These are phyloP conservation scores for Xylaria sp. DNA, from an alignment of 2,329 filamentous ascomycete species.

Conservation along the genomic window DNA sequence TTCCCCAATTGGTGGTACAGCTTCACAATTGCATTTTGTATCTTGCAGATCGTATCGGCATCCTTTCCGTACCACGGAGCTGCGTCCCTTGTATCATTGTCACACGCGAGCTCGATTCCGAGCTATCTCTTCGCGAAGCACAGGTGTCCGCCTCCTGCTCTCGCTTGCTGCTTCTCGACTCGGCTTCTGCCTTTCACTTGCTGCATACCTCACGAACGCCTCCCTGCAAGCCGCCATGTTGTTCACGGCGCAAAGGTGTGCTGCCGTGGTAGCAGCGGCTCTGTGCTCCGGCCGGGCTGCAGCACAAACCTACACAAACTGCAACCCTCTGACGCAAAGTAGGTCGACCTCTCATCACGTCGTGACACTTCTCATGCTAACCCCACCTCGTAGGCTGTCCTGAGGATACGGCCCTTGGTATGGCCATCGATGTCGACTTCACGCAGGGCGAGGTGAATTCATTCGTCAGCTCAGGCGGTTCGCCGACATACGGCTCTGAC, in stretches of 20 bases:
- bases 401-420: slow-evolving; percentile 78
- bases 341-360: slow-evolving; percentile 16
- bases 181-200: slow-evolving; percentile 11
- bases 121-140: slow-evolving; percentile 5
- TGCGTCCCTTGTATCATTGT: slow-evolving; percentile 8
- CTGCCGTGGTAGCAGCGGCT: slow-evolving; percentile 24
- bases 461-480: slow-evolving; percentile 70
- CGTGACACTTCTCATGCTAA: slow-evolving; percentile 17
- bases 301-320: slow-evolving; percentile 37
- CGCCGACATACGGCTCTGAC: slow-evolving; percentile 72
- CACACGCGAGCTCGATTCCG: slow-evolving; percentile 1
- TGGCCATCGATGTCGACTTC: slow-evolving; percentile 84
- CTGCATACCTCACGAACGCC: slow-evolving; percentile 14
- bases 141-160: slow-evolving; percentile 8
- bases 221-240: slow-evolving; percentile 26
- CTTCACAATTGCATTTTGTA: slow-evolving; percentile 13
- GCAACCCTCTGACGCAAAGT: slow-evolving; percentile 36
- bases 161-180: not conserved
- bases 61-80: slow-evolving; percentile 10
- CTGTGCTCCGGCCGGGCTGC: slow-evolving; percentile 25
- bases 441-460: slow-evolving; percentile 75
- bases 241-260: slow-evolving; percentile 22
- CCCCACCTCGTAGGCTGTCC: slow-evolving; percentile 63
- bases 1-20: slow-evolving; percentile 5
- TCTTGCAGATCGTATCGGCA: slow-evolving; percentile 7